A percentile compares a stretch with the other conserved stretches of the same genome.
These are phyloP conservation scores for Spongospora subterranea DNA, from an alignment of 208 protist species.

Conservation along the genomic window DNA sequence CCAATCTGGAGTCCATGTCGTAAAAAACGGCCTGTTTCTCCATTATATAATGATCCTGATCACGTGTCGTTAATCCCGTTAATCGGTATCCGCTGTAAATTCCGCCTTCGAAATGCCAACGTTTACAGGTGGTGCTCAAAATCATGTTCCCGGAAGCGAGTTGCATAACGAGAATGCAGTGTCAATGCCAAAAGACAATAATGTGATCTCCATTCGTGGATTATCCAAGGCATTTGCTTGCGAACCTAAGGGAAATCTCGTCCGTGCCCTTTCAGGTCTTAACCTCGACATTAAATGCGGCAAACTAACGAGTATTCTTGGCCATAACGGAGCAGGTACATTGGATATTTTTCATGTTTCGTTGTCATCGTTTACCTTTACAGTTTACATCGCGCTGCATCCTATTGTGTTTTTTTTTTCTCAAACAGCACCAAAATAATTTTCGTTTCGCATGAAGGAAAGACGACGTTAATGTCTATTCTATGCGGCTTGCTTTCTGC, in stretches of 20 bases:
- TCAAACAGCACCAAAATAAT: background rate
- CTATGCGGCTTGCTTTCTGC: background rate
- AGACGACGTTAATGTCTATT: constrained; percentile 9
- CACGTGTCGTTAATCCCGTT: constrained; percentile 4
- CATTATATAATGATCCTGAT: too few species aligned
- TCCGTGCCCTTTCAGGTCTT: background rate
- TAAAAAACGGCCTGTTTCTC: too few species aligned
- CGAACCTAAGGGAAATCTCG: too few species aligned
- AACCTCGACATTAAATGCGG: background rate
- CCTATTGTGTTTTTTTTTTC: background rate
- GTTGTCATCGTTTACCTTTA: too few species aligned
- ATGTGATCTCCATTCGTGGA: constrained; percentile 5
- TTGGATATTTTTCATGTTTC: too few species aligned
- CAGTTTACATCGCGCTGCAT: too few species aligned
- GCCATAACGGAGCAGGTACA: constrained; percentile 32
- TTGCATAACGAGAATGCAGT: background rate
- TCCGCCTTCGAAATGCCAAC: too few species aligned
- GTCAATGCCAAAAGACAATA: background rate
- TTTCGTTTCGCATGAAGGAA: background rate
- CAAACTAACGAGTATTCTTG: background rate
- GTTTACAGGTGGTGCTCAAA: too few species aligned
- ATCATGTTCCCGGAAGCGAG: background rate
- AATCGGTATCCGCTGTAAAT: too few species aligned
- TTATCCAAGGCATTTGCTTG: background rate
- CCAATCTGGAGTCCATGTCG: too few species aligned